Base-by-base conservation (phyloP, 148 eudicot genomes). In the Persicaria maculosa region DNA sequence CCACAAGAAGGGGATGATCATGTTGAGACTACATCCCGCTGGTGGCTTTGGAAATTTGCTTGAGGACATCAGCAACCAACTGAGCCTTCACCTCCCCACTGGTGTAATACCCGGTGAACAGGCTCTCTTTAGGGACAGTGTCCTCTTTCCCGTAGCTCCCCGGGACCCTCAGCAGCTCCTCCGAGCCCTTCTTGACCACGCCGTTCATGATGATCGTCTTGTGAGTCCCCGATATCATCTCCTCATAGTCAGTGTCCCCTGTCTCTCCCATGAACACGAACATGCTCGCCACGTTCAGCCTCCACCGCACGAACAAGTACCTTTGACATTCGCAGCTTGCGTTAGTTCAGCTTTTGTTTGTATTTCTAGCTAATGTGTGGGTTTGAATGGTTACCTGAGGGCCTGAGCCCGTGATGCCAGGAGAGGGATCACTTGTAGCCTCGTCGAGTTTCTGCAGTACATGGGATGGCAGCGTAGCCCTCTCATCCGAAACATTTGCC, bases 331-430 rank as follows among this genome's bases (percentile, higher is more conserved):
- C 31, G 22, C 71, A n/a, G 8, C 50, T 6, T 4, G 0, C 9
- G 5, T 44, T 12, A 36, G 19, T 10, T 68, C 4, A 0, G n/a
- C 8, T 36, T 14, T 20, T 62, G 11, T 62, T 31, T 2, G 43
- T 62, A 22, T 8, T 45, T 70, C 7, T n/a, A 43, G 73, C 8
- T 5, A 6, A 46, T 43, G 20, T 31, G 10, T 43, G 20, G 10
- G 15, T 6, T 4, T 2, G 11, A 7, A 17, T 44, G 25, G 10
- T 72, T 81, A 87, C 94, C 94, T 88, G 68, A 90, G 81, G 71
- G 95, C 90, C 77, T 90, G 95, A 62, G 95, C 81, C 43, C 95
- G 88, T 72, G 95, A 90, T 72, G 95, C 92, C 65, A 88, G 88
- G 10, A 90, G 92, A 79, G 95, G 95, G 36, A 90, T 78, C 12